Base-by-base conservation (phyloP, 2,329 filamentous ascomycete species). In the Ceratocystiopsis brevicomis region DNA sequence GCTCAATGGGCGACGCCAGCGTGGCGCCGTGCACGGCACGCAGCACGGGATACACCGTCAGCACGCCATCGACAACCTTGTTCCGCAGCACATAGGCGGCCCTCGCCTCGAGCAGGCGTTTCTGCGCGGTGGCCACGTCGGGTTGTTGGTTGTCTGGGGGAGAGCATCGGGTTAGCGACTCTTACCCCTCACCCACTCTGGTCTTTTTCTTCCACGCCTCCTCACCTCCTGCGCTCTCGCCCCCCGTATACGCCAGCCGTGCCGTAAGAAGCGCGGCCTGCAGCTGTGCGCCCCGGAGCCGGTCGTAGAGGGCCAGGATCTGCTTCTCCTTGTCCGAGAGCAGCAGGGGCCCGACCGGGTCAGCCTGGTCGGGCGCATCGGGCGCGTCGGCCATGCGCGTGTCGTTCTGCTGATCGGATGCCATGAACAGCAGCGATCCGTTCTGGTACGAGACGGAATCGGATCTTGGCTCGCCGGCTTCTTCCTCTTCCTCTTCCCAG, bases 11-110 rank as follows among this genome's bases (percentile, higher is more conserved):
- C 2, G 74, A 72, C 16, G 74, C 70, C 47, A 73, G 68, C 13
- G 70, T 71, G 38, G 76, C 76, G 47, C 71, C 64, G 56, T 92
- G 82, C 36, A 88, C 75, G 8, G 84, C 79, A 53, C 81, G 83
- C 45, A 92, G 63, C 37, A 82, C 76, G 9, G 85, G 83, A 52
- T 84, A 79, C 45, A 77, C 76, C 51, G 75, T 73, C 50, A 90
- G 60, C 43, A 83, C 74, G 39, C 69, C 75, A 48, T 81, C 74
- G 18, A 78, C 66, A 18, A 82, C 76, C 47, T 75, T 75, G 56
- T 78, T 78, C 49, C 75, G 75, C 44, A 88, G 65, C 37, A 74
- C 68, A 58, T 83, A 82, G 45, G 68, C 68, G 44, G 81, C 76
- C 54, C 76, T 76, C 21, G 81, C 74, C 51, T 84, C 71, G 30